Conservation (phyloP, 2,329 filamentous ascomycete species). For the Cladosporium sphaerospermum region DNA sequence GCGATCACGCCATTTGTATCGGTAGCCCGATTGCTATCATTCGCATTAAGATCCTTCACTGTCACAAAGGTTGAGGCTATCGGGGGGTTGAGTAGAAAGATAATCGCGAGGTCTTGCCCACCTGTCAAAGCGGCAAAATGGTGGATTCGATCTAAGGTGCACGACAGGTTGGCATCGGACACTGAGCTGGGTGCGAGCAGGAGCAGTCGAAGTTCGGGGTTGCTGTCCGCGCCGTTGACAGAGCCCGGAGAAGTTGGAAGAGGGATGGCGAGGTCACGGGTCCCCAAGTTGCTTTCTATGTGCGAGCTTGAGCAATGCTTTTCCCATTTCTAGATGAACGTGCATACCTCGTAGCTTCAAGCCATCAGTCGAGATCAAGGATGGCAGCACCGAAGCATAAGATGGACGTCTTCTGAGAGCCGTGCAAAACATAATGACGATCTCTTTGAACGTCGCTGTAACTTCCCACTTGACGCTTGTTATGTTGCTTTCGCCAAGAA, state of each 20-base stretch:
- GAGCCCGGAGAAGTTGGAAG: slow-evolving; percentile 7
- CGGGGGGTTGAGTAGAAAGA: slow-evolving; percentile 25
- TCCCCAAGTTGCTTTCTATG: slow-evolving; percentile 29
- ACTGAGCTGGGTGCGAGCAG: slow-evolving; percentile 27
- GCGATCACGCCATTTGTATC: slow-evolving; percentile 16
- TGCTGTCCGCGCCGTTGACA: slow-evolving; percentile 11
- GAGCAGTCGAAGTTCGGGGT: slow-evolving; percentile 24
- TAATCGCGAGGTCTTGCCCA: slow-evolving; percentile 24
- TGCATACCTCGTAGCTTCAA: slow-evolving; percentile 24
- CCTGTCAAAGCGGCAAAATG: slow-evolving; percentile 27
- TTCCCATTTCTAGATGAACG: background rate
- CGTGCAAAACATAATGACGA: slow-evolving; percentile 34
- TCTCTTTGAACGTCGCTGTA: background rate
- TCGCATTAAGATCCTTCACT: slow-evolving; percentile 11
- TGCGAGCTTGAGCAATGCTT: background rate
- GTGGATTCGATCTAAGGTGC: slow-evolving; percentile 26
- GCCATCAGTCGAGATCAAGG: slow-evolving; percentile 18
- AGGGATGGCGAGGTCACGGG: slow-evolving; percentile 32
- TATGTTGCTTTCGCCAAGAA: background rate
- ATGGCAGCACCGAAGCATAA: slow-evolving; percentile 25
- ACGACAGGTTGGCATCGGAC: slow-evolving; percentile 14
- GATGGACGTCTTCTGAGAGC: slow-evolving; percentile 34
- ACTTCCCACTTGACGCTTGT: no score
- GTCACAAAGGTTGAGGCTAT: slow-evolving; percentile 14
- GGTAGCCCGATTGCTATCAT: background rate